Conservation (phyloP, 495 filamentous ascomycete species). For the Hypoxylon cercidicola region DNA sequence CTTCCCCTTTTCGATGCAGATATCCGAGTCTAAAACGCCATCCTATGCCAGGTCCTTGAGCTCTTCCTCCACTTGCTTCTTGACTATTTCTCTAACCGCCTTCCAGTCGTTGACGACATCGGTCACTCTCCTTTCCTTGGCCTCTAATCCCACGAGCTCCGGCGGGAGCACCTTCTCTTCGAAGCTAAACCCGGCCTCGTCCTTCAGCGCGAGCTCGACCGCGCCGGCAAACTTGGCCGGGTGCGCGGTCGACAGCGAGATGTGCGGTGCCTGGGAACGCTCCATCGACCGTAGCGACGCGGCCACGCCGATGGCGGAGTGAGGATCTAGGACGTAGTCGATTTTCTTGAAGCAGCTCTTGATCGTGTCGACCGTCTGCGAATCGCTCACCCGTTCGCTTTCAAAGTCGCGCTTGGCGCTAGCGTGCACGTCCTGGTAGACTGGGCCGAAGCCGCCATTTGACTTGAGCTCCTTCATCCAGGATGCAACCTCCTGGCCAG, state of each 20-base stretch:
- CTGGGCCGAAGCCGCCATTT: conserved; percentile 78
- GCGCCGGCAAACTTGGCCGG: conserved; percentile 90
- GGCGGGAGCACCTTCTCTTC: conserved; percentile 74
- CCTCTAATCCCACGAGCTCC: conserved; percentile 78
- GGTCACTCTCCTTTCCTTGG: conserved; percentile 70
- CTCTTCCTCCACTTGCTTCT: conserved; percentile 65
- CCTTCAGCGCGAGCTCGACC: conserved; percentile 77
- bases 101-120: conserved; percentile 62
- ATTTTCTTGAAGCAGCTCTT: conserved; percentile 67
- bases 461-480: conserved; percentile 84
- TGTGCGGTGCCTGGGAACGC: conserved; percentile 66
- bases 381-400: conserved; percentile 83
- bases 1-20: conserved; percentile 7
- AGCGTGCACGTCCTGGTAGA: conserved; percentile 72
- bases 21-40: conserved; percentile 30
- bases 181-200: conserved; percentile 74
- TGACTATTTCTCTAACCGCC: conserved; percentile 64
- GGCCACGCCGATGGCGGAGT: conserved; percentile 85
- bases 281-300: conserved; percentile 73
- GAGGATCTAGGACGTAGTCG: conserved; percentile 88
- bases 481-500: conserved; percentile 69
- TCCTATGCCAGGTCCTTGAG: conserved; percentile 48
- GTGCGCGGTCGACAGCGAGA: conserved; percentile 90
- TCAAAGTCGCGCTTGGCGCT: conserved; percentile 75
- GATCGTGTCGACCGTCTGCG: conserved; percentile 80